These are phyloP conservation scores for Backusella morwellensis DNA, from an alignment of 192 early-diverging fungal genomes.

Conservation along the genomic window DNA sequence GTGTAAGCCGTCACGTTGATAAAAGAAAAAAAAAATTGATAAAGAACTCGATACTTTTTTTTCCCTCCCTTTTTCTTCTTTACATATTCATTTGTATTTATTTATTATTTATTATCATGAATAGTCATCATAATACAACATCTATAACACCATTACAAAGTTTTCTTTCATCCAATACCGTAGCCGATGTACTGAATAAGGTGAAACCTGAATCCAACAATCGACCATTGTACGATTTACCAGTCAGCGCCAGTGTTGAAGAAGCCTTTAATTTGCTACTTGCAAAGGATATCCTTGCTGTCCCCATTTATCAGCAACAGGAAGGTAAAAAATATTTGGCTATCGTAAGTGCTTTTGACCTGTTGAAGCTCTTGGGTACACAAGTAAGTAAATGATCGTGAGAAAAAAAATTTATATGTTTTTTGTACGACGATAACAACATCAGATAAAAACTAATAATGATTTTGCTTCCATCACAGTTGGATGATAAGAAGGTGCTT, in stretches of 20 bases:
- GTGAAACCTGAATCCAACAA: constrained; percentile 9
- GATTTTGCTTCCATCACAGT: background rate
- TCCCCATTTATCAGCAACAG: constrained; percentile 47
- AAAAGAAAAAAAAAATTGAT: background rate
- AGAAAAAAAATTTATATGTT: constrained; percentile 8
- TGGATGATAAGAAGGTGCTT: constrained; percentile 3
- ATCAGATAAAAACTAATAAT: background rate
- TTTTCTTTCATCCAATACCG: constrained; percentile 22
- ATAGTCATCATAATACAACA: background rate
- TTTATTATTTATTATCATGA: background rate
- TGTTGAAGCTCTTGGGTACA: constrained; percentile 44
- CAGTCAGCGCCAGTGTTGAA: constrained; percentile 48
- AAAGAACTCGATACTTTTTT: background rate
- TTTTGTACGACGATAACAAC: constrained; percentile 2
- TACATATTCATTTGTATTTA: background rate
- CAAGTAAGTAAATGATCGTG: constrained; percentile 25
- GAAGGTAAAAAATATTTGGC: constrained; percentile 44
- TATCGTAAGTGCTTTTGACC: constrained; percentile 50
- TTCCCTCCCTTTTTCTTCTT: background rate
- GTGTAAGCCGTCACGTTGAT: background rate
- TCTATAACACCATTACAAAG: background rate
- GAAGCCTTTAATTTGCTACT: constrained; percentile 54
- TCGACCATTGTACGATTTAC: constrained; percentile 45
- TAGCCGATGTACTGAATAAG: constrained; percentile 13
- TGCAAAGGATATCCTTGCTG: constrained; percentile 51